Percentiles rank a stretch among this genome's conserved stretches.
These are phyloP conservation scores for Microdochium trichocladiopsis DNA, from an alignment of 2,329 filamentous ascomycete species.

Conservation along the genomic window DNA sequence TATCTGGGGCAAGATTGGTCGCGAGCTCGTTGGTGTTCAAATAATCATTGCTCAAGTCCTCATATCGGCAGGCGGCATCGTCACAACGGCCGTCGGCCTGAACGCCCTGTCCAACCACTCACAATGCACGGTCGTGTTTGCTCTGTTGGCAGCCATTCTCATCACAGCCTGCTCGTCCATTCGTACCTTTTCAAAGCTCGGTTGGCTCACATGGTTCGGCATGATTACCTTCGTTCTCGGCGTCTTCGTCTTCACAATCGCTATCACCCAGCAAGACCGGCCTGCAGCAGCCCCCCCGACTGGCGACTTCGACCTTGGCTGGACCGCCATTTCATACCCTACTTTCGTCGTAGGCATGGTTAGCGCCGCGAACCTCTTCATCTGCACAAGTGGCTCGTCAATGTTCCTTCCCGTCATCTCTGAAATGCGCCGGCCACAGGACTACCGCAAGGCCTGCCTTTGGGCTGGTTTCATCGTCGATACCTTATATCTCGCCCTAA, in stretches of 20 bases:
- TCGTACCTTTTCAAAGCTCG: slow-evolving; percentile 8
- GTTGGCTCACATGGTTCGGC: slow-evolving; percentile 29
- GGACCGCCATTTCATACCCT: slow-evolving; percentile 39
- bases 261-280: slow-evolving; percentile 41
- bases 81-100: slow-evolving; percentile 12
- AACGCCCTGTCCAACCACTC: slow-evolving; percentile 18
- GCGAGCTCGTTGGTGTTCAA: slow-evolving; percentile 13
- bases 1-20: slow-evolving; percentile 14
- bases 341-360: slow-evolving; percentile 48
- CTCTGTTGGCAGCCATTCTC: slow-evolving; percentile 12
- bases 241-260: slow-evolving; percentile 25
- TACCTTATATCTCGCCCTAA: slow-evolving; percentile 18
- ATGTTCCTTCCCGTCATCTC: slow-evolving; percentile 50
- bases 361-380: slow-evolving; percentile 46
- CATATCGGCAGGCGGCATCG: slow-evolving; percentile 12
- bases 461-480: slow-evolving; percentile 14
- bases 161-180: slow-evolving; percentile 13
- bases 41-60: slow-evolving; percentile 16
- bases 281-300: slow-evolving; percentile 49
- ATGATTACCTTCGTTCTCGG: slow-evolving; percentile 41
- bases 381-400: slow-evolving; percentile 42
- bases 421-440: slow-evolving; percentile 47
- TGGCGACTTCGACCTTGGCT: slow-evolving; percentile 49
- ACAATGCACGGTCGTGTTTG: slow-evolving; percentile 15
- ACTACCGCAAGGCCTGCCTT: slow-evolving; percentile 28